Percentiles rank a stretch among this genome's conserved stretches.
phyloP scores from a whole-genome alignment of 2,329 filamentous ascomycete genomes.

The Chaetomiaceae sp. region DNA sequence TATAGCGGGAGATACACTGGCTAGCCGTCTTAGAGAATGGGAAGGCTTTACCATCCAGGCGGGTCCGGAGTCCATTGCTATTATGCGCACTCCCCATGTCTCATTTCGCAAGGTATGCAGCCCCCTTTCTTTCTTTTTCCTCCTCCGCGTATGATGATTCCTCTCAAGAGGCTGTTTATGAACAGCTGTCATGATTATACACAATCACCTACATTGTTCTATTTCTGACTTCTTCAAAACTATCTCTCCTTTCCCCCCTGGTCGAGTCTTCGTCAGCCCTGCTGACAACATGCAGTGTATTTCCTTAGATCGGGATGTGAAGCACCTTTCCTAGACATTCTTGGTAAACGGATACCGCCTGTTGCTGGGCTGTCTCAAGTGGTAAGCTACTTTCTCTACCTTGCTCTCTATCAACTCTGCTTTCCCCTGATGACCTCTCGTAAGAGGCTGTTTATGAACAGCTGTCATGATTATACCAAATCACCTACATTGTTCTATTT shows the following conservation, averaged over 20 bases:
- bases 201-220: slow-evolving; percentile 20
- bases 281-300: too few relatives aligned
- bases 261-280: too few relatives aligned
- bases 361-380: too few relatives aligned
- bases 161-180: slow-evolving; percentile 23
- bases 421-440: slow-evolving; percentile 19
- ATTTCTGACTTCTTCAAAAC: slow-evolving; percentile 7
- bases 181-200: slow-evolving; percentile 14
- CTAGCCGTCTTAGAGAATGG: slow-evolving; percentile 20
- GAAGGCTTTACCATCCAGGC: slow-evolving; percentile 16
- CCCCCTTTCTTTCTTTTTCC: neutral
- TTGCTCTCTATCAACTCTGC: neutral
- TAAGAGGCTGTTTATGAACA: slow-evolving; percentile 28
- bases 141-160: slow-evolving; percentile 18
- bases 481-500: slow-evolving; percentile 29
- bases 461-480: slow-evolving; percentile 24
- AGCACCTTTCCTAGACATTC: too few relatives aligned
- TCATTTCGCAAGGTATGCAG: slow-evolving; percentile 7
- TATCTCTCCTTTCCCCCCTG: too few relatives aligned
- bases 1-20: slow-evolving; percentile 18
- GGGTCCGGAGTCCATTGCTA: neutral
- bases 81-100: neutral
- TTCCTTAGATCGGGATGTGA: too few relatives aligned
- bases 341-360: too few relatives aligned
- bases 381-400: neutral